Percentiles rank a stretch among this genome's conserved stretches.
Conservation (phyloP, 441 rosid species). For the Aleurites moluccanus region DNA sequence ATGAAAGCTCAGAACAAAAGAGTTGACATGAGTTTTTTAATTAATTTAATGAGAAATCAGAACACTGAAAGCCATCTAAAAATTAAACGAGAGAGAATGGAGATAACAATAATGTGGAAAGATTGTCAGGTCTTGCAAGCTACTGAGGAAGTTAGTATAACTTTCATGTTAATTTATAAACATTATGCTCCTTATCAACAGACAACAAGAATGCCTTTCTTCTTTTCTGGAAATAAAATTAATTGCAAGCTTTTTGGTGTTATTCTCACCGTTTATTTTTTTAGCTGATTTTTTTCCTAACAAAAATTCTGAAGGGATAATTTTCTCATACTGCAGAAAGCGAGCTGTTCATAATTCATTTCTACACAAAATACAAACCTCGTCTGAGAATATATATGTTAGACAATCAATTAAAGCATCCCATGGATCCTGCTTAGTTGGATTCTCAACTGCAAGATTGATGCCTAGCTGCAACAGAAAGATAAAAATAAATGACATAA, state of each 20-base stretch:
- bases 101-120: neutral
- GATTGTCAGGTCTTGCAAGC: neutral
- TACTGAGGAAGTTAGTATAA: neutral
- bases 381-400: slow-evolving; percentile 57
- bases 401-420: slow-evolving; percentile 56
- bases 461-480: slow-evolving; percentile 67
- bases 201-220: neutral
- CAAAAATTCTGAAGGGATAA: neutral
- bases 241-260: neutral
- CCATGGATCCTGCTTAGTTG: slow-evolving; percentile 65
- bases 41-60: neutral
- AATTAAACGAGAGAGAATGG: too few species aligned
- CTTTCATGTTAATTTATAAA: neutral
- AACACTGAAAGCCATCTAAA: neutral
- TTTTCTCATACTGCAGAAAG: neutral
- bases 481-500: slow-evolving; percentile 17
- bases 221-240: neutral
- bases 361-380: slow-evolving; percentile 52
- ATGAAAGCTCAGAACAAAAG: neutral
- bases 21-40: neutral
- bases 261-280: neutral
- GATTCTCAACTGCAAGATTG: slow-evolving; percentile 40
- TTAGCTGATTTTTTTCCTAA: neutral
- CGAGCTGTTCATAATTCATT: slow-evolving; percentile 14
- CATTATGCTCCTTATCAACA: neutral